These are phyloP conservation scores for Cryptococcus sp. DNA, from an alignment of 1,284 basidiomycete genomes.

Conservation along the genomic window DNA sequence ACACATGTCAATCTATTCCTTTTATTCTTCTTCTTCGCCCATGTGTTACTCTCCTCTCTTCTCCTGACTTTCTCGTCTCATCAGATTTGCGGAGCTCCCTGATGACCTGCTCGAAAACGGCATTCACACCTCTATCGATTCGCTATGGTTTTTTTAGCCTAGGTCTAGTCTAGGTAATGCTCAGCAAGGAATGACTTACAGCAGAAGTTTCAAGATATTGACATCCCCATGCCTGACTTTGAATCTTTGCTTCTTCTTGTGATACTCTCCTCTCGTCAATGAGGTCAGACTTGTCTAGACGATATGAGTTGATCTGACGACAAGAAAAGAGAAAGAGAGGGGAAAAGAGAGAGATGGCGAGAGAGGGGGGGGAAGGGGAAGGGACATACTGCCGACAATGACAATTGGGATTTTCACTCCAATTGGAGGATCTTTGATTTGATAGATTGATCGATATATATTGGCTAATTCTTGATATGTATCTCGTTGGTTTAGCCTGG, in stretches of 20 bases:
- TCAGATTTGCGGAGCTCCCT: not conserved
- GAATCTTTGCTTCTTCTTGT: slow-evolving; percentile 11
- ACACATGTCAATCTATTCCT: not conserved
- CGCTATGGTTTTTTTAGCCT: not conserved
- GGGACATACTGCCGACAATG: slow-evolving; percentile 37
- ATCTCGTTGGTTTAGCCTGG: slow-evolving; percentile 25
- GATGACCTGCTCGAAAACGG: slow-evolving; percentile 1
- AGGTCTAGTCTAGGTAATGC: not conserved
- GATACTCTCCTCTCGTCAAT: slow-evolving; percentile 27
- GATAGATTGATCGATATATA: slow-evolving; percentile 24
- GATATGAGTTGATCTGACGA: not conserved
- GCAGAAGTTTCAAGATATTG: slow-evolving; percentile 37
- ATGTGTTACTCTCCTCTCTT: not conserved
- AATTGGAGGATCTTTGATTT: slow-evolving; percentile 17
- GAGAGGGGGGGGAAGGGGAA: not conserved
- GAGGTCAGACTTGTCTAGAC: slow-evolving; percentile 35
- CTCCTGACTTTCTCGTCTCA: too few relatives aligned
- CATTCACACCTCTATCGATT: not conserved
- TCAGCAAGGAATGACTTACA: slow-evolving; percentile 13
- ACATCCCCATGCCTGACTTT: slow-evolving; percentile 20
- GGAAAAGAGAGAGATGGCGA: too few relatives aligned
- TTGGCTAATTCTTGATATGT: slow-evolving; percentile 28
- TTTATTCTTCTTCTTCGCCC: not conserved
- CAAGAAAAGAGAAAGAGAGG: too few relatives aligned
- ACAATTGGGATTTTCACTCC: slow-evolving; percentile 23